Base-by-base conservation (phyloP, 1,139 yeast species). In the Lodderomyces elongisporus region DNA sequence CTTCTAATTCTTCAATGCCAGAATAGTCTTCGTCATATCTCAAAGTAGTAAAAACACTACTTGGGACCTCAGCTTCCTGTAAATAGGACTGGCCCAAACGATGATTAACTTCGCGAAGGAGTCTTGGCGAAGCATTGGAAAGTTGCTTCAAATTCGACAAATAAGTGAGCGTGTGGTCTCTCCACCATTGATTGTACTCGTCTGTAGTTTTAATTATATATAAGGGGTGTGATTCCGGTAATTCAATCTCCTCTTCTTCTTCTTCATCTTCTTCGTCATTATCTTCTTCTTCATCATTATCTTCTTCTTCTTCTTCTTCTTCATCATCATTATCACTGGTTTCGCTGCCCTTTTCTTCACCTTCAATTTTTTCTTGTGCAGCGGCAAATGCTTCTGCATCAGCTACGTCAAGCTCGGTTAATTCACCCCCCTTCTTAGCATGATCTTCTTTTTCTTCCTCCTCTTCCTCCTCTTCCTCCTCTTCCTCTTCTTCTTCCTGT, bases 51-150 rank as follows among this genome's bases (percentile, higher is more conserved):
- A 65, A 83, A 2, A 70, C 65, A n/a, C 58, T 57, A 2, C 79
- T 60, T 2, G 84, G 83, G 17, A 56, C 61, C 51, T 80, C 87
- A 1, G 88, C 78, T 44, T 78, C 77, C 56, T 73, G 74, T 33
- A 82, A 58, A 42, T 67, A 73, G 6, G 79, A 65, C 46, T 79
- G 81, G 3, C 89, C 91, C 18, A 79, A 47, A 32, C 74, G 62
- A 37, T 66, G 65, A 33, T 70, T 61, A 5, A 75, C 58, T 27
- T 60, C 54, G 29, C 66, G 56, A 35, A 58, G 57, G 39, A 70
- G 56, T 32, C 41, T 36, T 23, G 20, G 33, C 21, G 10, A 32
- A 44, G 17, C 44, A 33, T 14, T n/a, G 10, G 21, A 31, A 4
- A 52, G 37, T 30, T 49, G 51, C 15, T 60, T 57, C 28, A 73